These are phyloP conservation scores for Mucor lusitanicus DNA, from an alignment of 371 early-diverging fungal genomes.

Conservation along the genomic window DNA sequence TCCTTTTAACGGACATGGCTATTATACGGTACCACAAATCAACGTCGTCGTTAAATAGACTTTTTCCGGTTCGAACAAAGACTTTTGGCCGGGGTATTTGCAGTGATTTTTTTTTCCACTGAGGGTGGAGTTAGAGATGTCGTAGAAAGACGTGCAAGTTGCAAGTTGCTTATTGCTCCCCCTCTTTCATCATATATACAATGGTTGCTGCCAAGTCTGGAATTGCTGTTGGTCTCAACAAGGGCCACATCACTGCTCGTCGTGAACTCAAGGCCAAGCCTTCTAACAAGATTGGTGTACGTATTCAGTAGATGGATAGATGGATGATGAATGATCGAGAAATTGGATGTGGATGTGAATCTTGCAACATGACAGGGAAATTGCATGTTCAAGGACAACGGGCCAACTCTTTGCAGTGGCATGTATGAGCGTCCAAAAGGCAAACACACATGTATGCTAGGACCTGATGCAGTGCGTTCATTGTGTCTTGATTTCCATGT, in stretches of 20 bases:
- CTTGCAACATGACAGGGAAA: background rate
- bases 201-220: conserved; percentile 63
- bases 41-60: background rate
- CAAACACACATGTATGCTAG: too few relatives aligned
- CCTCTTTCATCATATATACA: conserved; percentile 30
- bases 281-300: conserved; percentile 85
- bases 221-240: conserved; percentile 79
- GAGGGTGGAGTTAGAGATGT: background rate
- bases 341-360: background rate
- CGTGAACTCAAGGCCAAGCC: conserved; percentile 81
- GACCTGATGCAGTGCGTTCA: too few relatives aligned
- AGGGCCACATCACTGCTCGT: conserved; percentile 86
- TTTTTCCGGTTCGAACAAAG: background rate
- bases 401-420: background rate
- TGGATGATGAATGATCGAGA: conserved; percentile 14
- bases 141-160: background rate
- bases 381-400: too few relatives aligned
- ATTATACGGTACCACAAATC: background rate
- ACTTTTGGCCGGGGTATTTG: background rate
- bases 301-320: conserved; percentile 52
- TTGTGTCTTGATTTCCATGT: background rate
- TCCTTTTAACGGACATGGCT: background rate
- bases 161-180: conserved; percentile 4
- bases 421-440: background rate
- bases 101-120: background rate